Evolutionary conservation across 805 yeast species (phyloP).

Genomic region (Tetrapisispora taiwanensis): DNA sequence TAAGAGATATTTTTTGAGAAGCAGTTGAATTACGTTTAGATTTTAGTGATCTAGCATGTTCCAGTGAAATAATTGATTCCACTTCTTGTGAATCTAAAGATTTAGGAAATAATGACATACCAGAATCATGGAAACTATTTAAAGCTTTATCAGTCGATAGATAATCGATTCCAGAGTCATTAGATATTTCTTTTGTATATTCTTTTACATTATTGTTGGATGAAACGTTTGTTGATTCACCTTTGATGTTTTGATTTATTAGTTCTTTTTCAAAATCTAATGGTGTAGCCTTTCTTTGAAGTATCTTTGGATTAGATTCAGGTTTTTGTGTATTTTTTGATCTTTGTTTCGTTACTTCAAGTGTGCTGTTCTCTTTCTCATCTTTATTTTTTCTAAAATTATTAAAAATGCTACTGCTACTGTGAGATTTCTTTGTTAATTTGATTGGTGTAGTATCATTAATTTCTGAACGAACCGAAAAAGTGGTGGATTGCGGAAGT

Average conservation of each 20-base stretch:
- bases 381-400: conserved; percentile 17
- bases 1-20: conserved; percentile 24
- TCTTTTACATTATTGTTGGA: neutral
- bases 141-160: neutral
- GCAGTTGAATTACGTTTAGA: conserved; percentile 31
- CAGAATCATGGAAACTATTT: conserved; percentile 24
- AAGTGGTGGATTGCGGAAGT: conserved; percentile 11
- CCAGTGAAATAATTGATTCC: conserved; percentile 62
- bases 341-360: neutral
- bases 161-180: neutral
- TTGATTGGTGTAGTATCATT: conserved; percentile 13
- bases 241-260: neutral
- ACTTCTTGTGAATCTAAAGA: conserved; percentile 57
- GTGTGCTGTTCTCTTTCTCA: neutral
- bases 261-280: conserved; percentile 13
- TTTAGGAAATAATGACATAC: conserved; percentile 64
- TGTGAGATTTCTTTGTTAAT: conserved; percentile 20
- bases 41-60: conserved; percentile 53
- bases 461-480: conserved; percentile 6
- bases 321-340: neutral
- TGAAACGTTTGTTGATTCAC: neutral
- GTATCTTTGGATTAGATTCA: neutral
- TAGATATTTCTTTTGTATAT: neutral
- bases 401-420: conserved; percentile 24
- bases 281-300: conserved; percentile 24